Conservation (phyloP, 106 monocot species). For the Alisma plantagoaquatica region DNA sequence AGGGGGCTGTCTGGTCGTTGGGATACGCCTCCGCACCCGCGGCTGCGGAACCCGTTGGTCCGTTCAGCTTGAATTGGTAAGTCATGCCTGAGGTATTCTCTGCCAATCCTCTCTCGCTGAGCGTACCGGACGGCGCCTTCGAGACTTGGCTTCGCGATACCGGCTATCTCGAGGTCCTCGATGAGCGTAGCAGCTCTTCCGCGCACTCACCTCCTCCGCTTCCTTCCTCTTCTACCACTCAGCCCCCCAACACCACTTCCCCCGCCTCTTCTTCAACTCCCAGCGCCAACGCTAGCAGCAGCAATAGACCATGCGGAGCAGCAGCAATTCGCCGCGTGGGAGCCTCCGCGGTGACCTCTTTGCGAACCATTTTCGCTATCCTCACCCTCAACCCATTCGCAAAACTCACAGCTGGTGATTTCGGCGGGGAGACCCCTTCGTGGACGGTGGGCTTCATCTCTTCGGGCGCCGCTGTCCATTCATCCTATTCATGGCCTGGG, state of each 20-base stretch:
- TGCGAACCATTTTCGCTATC: conserved; percentile 41
- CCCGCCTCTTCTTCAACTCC: background rate
- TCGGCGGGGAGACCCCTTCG: conserved; percentile 42
- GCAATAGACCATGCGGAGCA: background rate
- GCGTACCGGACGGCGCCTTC: conserved; percentile 71
- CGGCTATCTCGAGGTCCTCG: conserved; percentile 86
- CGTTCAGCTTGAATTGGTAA: too few species aligned
- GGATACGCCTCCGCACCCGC: too few species aligned
- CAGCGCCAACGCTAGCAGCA: background rate
- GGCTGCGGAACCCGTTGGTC: too few species aligned
- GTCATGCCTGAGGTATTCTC: too few species aligned
- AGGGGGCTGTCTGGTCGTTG: too few species aligned
- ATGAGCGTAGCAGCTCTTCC: conserved; percentile 30
- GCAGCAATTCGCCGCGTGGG: background rate
- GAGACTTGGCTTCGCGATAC: conserved; percentile 88
- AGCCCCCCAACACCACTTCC: background rate
- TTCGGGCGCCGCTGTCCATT: too few species aligned
- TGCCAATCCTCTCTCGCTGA: conserved; percentile 71
- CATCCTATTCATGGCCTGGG: background rate
- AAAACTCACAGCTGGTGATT: conserved; percentile 44
- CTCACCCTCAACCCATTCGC: conserved; percentile 77
- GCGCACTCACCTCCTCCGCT: conserved; percentile 8
- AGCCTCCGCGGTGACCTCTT: conserved; percentile 9
- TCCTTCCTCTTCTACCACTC: conserved; percentile 1
- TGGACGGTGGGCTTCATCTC: conserved; percentile 65